Conservation (phyloP, 2,329 filamentous ascomycete genomes). For the Dactylellina leptospora region DNA sequence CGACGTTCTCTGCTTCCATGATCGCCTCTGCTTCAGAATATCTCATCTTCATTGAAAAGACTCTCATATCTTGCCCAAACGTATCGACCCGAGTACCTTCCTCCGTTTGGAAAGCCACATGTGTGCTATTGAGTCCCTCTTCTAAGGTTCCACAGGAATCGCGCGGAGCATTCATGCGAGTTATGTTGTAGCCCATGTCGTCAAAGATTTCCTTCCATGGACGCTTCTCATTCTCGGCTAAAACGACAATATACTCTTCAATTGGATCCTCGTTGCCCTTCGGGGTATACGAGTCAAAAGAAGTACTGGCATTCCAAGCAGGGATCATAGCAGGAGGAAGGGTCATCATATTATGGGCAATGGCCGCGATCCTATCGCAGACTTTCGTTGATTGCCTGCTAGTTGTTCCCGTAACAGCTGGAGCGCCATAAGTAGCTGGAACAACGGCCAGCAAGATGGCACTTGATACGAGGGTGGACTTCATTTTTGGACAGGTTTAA, state of each 20-base stretch:
- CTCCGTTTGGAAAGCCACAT: constrained; percentile 20
- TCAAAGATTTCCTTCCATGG: constrained; percentile 53
- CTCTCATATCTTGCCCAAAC: constrained; percentile 55
- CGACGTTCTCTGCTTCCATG: constrained; percentile 7
- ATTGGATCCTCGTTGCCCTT: constrained; percentile 20
- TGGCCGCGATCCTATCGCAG: constrained; percentile 17
- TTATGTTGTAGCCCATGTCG: constrained; percentile 55
- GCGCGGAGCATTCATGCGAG: constrained; percentile 58
- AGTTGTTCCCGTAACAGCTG: not conserved
- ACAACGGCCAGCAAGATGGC: constrained; percentile 13
- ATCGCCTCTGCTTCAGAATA: constrained; percentile 27
- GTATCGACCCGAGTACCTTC: constrained; percentile 54
- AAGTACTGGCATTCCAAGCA: not conserved
- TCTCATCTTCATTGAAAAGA: constrained; percentile 54
- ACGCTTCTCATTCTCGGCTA: constrained; percentile 54
- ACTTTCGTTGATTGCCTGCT: not conserved
- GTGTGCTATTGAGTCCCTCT: constrained; percentile 6
- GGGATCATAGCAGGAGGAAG: constrained; percentile 35
- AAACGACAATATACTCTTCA: constrained; percentile 55
- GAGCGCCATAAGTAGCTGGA: not conserved
- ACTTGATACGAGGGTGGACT: constrained; percentile 9
- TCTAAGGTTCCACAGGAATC: constrained; percentile 6
- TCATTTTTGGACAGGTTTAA: constrained; percentile 20
- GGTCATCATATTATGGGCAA: constrained; percentile 22
- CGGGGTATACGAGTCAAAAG: not conserved